Evolutionary conservation across 345 rosid species (phyloP).

Genomic region (Conringia planisiliqua): DNA sequence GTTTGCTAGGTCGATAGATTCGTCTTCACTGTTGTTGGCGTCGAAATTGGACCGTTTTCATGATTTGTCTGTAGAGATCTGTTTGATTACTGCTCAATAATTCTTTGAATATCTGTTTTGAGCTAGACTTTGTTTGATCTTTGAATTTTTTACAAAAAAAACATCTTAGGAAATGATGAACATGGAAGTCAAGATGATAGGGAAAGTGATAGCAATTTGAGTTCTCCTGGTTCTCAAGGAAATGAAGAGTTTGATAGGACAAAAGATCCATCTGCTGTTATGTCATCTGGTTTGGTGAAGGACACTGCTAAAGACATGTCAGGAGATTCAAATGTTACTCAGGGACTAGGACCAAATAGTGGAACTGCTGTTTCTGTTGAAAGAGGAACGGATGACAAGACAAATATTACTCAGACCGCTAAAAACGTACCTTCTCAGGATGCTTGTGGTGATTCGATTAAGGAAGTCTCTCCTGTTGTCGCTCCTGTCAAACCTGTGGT

Average conservation of each 20-base stretch:
- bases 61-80: background rate
- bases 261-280: conserved; percentile 30
- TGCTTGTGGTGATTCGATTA: conserved; percentile 25
- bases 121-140: background rate
- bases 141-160: background rate
- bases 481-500: conserved; percentile 29
- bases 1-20: background rate
- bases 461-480: conserved; percentile 23
- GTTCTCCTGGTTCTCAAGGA: conserved; percentile 56
- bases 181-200: conserved; percentile 63
- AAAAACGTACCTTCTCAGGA: conserved; percentile 24
- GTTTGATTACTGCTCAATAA: background rate
- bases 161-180: conserved; percentile 50
- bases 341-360: conserved; percentile 26
- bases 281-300: conserved; percentile 31
- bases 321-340: conserved; percentile 13
- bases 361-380: conserved; percentile 33
- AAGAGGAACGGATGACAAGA: conserved; percentile 21
- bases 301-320: conserved; percentile 27
- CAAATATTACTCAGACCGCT: conserved; percentile 11
- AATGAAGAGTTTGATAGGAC: conserved; percentile 44
- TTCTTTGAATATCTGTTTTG: background rate
- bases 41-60: background rate
- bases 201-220: conserved; percentile 59
- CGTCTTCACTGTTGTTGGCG: background rate